A percentile compares a stretch with the other conserved stretches of the same genome.
Evolutionary conservation across 306 rosid species (phyloP).

Genomic region (Glycine latifolia): DNA sequence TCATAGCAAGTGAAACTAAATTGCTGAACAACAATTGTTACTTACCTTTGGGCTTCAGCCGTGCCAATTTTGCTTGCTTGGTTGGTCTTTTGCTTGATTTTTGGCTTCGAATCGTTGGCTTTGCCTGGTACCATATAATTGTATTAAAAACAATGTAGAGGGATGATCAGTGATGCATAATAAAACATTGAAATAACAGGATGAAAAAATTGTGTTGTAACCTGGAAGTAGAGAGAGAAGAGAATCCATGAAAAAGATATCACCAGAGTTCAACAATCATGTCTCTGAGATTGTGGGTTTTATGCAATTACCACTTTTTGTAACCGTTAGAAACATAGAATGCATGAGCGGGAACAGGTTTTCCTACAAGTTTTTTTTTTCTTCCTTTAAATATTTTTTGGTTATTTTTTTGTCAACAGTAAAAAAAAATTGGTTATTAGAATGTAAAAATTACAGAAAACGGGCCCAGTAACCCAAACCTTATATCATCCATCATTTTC

Average conservation of each 20-base stretch:
- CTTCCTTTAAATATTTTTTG: no score
- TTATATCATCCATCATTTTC: background rate
- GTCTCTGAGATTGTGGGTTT: background rate
- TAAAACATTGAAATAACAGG: background rate
- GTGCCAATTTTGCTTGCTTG: no score
- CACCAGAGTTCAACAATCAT: background rate
- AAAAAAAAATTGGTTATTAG: no score
- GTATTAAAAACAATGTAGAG: background rate
- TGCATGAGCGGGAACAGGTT: slow-evolving; percentile 46
- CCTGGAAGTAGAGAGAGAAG: slow-evolving; percentile 28
- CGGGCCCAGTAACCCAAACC: background rate
- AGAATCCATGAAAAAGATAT: slow-evolving; percentile 42
- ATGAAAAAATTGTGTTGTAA: slow-evolving; percentile 5
- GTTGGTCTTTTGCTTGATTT: background rate
- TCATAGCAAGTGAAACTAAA: background rate
- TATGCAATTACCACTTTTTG: background rate
- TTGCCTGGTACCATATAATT: slow-evolving; percentile 1
- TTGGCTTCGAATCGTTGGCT: slow-evolving; percentile 36
- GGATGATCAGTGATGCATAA: background rate
- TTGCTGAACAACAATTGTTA: background rate
- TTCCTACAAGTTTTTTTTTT: background rate
- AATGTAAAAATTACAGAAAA: background rate
- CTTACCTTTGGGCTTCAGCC: background rate
- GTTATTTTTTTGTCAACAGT: no score
- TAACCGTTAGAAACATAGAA: background rate